A percentile compares a stretch with the other conserved stretches of the same genome.
Conservation (phyloP, 2,329 filamentous ascomycete genomes). For the Exophiala sp. region DNA sequence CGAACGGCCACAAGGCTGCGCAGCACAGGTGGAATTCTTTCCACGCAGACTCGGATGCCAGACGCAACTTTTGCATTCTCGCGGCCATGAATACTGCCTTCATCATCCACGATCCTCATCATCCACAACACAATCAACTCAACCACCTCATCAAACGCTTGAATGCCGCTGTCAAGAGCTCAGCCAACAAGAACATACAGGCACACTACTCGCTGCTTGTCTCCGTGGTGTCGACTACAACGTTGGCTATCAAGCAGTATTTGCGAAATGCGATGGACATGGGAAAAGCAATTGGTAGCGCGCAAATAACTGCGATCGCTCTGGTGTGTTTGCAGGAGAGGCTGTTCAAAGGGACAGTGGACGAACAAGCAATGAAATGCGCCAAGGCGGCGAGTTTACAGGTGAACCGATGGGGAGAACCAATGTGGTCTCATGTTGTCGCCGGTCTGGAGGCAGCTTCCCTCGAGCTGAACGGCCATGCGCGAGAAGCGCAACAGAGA, state of each 20-base stretch:
- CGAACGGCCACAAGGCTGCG: constrained; percentile 27
- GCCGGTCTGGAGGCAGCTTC: constrained; percentile 72
- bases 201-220: constrained; percentile 72
- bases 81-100: constrained; percentile 60
- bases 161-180: constrained; percentile 60
- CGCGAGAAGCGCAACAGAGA: constrained; percentile 44
- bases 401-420: constrained; percentile 63
- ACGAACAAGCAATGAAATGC: constrained; percentile 72
- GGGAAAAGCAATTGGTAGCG: constrained; percentile 64
- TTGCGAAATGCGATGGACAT: constrained; percentile 67
- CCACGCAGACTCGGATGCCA: constrained; percentile 37
- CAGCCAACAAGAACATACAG: constrained; percentile 67
- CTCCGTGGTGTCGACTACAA: constrained; percentile 60
- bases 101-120: constrained; percentile 61
- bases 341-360: constrained; percentile 76
- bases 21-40: constrained; percentile 8
- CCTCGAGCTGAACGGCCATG: constrained; percentile 64
- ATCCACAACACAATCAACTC: constrained; percentile 54
- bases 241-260: constrained; percentile 71
- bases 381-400: constrained; percentile 63
- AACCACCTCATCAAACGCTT: constrained; percentile 59
- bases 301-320: constrained; percentile 73
- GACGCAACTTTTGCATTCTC: constrained; percentile 61
- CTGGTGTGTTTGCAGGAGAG: constrained; percentile 78
- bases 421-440: constrained; percentile 73